phyloP scores from a whole-genome alignment of 805 yeast species.

The Saturnispora ahearnii region DNA sequence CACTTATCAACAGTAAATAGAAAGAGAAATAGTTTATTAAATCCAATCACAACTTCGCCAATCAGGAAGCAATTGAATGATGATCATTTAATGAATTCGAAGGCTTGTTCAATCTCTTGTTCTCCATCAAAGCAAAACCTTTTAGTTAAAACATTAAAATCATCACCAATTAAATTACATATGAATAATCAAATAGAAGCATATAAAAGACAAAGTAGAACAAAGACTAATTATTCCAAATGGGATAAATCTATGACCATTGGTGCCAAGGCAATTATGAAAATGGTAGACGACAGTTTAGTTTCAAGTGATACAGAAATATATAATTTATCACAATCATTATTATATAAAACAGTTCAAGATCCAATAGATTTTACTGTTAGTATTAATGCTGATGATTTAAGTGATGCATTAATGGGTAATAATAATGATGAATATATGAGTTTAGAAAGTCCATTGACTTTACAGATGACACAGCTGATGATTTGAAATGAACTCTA shows the following conservation, averaged over 20 bases:
- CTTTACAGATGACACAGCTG: constrained; percentile 1
- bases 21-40: background rate
- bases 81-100: too few relatives aligned
- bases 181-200: too few relatives aligned
- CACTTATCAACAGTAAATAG: too few relatives aligned
- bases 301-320: constrained; percentile 30
- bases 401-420: constrained; percentile 20
- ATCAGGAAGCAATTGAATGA: background rate
- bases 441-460: constrained; percentile 3
- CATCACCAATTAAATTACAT: constrained; percentile 1
- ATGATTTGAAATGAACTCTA: background rate
- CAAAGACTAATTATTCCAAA: constrained; percentile 18
- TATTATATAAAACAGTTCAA: constrained; percentile 1
- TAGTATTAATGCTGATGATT: constrained; percentile 26
- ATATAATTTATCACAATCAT: constrained; percentile 17
- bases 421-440: background rate
- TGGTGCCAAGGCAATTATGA: constrained; percentile 29
- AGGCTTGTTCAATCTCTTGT: background rate
- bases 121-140: constrained; percentile 3
- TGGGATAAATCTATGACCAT: constrained; percentile 30
- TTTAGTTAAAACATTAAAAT: constrained; percentile 1
- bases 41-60: background rate
- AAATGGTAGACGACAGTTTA: constrained; percentile 32
- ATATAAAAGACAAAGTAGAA: constrained; percentile 3
- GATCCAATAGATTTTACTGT: constrained; percentile 11